Base-by-base conservation (phyloP, 345 rosid species). In the Sonneratia alba region DNA sequence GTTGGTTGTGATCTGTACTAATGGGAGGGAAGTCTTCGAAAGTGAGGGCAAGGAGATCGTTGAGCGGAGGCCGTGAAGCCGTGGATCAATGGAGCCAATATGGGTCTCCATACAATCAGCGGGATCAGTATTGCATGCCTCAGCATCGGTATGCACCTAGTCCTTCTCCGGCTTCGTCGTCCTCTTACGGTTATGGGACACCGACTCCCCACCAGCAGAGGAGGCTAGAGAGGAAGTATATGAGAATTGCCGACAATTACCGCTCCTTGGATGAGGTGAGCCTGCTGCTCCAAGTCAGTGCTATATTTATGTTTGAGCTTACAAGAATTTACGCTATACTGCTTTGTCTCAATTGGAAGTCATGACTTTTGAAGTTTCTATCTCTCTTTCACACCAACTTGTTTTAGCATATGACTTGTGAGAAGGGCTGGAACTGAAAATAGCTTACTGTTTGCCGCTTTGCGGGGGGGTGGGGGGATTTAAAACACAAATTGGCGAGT, bases 1-100 rank as follows among this genome's bases (percentile, higher is more conserved):
- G 59, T 53, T 53, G 59, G 18, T 18, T 19, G 59, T 53, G 22
- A 6, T 53, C 22, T 53, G 59, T 53, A 19, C 7, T 1, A 72
- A 95, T 95, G 99, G 99, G 99, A 85, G 87, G 91, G 69, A 87
- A 81, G 64, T 85, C 83, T 70, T 95, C 99, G 4, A 89, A 83
- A 75, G 71, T 64, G 22, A 69, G 74, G 0, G 67, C 78, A 70
- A 70, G 89, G 69, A 69, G 85, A 43, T 45, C 69, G 21, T 77
- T 59, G 13, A 36, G 83, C 6, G 68, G 77, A 69, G 77, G 72
- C 70, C 69, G 82, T 48, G 63, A 78, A 27, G 80, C 70, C 74
- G 74, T 81, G 14, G 74, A 77, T 69, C 59, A 81, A 14, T 84
- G 86, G 81, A 70, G 76, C 77, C 83, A 73, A 3, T 81, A 75